Conservation (phyloP, 768 basidiomycete species). For the Paxillus ammoniavirescens region DNA sequence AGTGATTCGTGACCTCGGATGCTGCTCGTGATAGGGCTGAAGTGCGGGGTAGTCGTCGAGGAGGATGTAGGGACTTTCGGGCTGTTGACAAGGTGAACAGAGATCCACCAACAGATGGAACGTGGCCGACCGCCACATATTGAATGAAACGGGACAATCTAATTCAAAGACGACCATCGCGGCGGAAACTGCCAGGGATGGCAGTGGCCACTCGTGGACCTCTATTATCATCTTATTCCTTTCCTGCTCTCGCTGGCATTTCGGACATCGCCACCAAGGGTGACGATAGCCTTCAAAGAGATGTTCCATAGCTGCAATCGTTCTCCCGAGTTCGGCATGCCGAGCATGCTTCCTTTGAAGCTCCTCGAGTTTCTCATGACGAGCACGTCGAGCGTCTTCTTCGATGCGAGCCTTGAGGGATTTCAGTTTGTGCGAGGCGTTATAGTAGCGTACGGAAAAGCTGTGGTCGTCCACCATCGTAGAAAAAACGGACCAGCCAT, state of each 20-base stretch:
- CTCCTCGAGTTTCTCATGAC: slow-evolving; percentile 25
- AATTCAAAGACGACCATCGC: slow-evolving; percentile 42
- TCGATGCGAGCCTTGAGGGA: slow-evolving; percentile 29
- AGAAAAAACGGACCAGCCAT: slow-evolving; percentile 34
- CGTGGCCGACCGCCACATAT: slow-evolving; percentile 40
- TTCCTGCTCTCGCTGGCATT: slow-evolving; percentile 22
- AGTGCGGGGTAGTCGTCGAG: slow-evolving; percentile 4
- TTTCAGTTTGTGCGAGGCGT: slow-evolving; percentile 14
- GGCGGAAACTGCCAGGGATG: slow-evolving; percentile 17
- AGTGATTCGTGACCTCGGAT: slow-evolving; percentile 26
- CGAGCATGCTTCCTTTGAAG: slow-evolving; percentile 17
- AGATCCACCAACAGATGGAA: slow-evolving; percentile 37
- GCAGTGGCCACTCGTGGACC: slow-evolving; percentile 47
- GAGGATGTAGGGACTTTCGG: background rate
- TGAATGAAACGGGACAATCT: slow-evolving; percentile 33
- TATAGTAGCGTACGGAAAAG: slow-evolving; percentile 37
- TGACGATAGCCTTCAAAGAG: background rate
- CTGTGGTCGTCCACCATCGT: slow-evolving; percentile 9
- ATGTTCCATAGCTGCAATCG: background rate
- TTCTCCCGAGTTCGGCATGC: background rate
- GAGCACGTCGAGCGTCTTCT: slow-evolving; percentile 16
- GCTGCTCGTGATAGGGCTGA: background rate
- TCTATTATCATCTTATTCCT: slow-evolving; percentile 24
- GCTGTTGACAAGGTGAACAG: slow-evolving; percentile 13
- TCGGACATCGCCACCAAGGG: slow-evolving; percentile 12